Base-by-base conservation (phyloP, 805 yeast genomes). In the Candida krabiensis region DNA sequence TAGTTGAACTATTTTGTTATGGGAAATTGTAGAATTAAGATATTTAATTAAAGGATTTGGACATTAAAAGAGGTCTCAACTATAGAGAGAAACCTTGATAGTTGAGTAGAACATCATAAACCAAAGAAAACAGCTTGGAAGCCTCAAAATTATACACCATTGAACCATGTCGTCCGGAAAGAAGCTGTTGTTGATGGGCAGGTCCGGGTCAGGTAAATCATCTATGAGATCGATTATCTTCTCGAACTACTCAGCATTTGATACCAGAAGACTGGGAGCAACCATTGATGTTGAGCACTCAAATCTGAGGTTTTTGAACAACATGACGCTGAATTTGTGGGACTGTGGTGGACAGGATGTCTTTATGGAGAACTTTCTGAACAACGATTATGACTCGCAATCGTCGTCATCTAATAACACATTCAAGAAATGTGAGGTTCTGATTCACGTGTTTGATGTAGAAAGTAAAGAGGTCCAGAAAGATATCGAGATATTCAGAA, bases 271-370 rank as follows among this genome's bases (percentile, higher is more conserved):
- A 41, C 65, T 93, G 11, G 98, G 98, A 2, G 98, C 99, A 9
- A 93, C 99, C 0, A 90, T 93, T 40, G 99, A 93, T 57, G 97
- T 93, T n/a, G 99, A 93, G 58, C 96, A 93, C 58, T 88, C 97
- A 2, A 96, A 91, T 64, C 66, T 93, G 39, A 70, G 98, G 35
- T 90, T 93, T 55, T 69, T 93, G 42, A 96, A 96, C 1, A 90
- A 91, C 59, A 88, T 93, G 95, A 89, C 97, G 1, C 69, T 93
- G 31, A 91, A 91, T 54, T 68, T 93, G 16, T 90, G 98, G 98
- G 99, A 93, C 62, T 93, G 99, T 65, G 99, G 98, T 54, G 96
- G 96, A 3, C 99, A 93, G 60, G 97, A 93, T 61, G 88, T 85
- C 2, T 93, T 90, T 50, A 90, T 93, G 87, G 97, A 91, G 56